Evolutionary conservation across 2,329 filamentous ascomycete genomes (phyloP).

Genomic region (Colletotrichum sp.): DNA sequence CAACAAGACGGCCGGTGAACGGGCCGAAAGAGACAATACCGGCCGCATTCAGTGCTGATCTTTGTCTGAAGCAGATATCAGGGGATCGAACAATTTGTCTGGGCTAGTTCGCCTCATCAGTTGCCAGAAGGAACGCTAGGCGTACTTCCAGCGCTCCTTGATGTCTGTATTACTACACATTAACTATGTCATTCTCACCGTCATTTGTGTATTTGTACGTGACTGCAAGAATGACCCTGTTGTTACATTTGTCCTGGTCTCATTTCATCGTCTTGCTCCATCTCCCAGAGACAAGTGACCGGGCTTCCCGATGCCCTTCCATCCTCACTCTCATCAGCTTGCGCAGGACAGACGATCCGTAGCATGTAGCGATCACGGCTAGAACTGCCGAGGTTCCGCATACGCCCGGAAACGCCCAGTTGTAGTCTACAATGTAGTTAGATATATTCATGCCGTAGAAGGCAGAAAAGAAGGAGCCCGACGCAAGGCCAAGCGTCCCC

Average conservation of each 20-base stretch:
- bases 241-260: not conserved
- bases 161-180: not conserved
- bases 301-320: slow-evolving; percentile 34
- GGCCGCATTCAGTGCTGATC: not conserved
- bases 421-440: slow-evolving; percentile 95
- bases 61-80: not conserved
- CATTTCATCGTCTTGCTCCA: not conserved
- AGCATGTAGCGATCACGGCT: slow-evolving; percentile 79
- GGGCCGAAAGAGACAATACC: not conserved
- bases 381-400: slow-evolving; percentile 73
- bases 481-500: slow-evolving; percentile 87
- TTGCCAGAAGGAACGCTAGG: not conserved
- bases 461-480: slow-evolving; percentile 91
- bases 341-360: slow-evolving; percentile 81
- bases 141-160: not conserved
- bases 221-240: not conserved
- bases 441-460: slow-evolving; percentile 99
- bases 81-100: not conserved
- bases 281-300: not conserved
- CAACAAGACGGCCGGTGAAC: not conserved
- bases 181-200: not conserved
- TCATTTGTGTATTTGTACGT: not conserved
- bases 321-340: slow-evolving; percentile 88
- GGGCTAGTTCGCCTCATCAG: not conserved
- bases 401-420: slow-evolving; percentile 81